Conservation (phyloP, 345 rosid species). For the Camelina laxa region DNA sequence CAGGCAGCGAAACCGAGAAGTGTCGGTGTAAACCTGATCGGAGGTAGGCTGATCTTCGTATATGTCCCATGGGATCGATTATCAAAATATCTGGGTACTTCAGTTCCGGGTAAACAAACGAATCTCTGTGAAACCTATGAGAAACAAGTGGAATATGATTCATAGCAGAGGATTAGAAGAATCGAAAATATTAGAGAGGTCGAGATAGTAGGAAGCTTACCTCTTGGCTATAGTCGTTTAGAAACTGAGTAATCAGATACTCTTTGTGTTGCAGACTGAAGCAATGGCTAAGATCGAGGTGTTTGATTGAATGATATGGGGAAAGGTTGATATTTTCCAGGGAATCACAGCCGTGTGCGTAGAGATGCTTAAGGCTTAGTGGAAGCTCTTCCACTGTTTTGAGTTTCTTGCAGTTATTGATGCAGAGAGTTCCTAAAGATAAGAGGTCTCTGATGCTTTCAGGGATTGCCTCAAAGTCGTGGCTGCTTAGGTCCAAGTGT, state of each 20-base stretch:
- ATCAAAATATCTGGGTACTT: neutral
- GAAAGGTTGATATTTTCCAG: neutral
- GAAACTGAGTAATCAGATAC: neutral
- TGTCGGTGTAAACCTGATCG: neutral
- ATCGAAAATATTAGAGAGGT: neutral
- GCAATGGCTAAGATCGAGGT: constrained; percentile 36
- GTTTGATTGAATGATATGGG: constrained; percentile 15
- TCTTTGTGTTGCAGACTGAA: neutral
- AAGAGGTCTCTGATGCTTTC: neutral
- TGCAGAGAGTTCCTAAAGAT: neutral
- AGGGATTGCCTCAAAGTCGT: constrained; percentile 14
- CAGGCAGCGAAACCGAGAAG: constrained; percentile 10
- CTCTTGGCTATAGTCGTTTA: neutral
- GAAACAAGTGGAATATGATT: neutral
- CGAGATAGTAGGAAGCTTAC: neutral
- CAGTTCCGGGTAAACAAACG: neutral
- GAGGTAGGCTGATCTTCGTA: neutral
- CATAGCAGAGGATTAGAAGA: neutral
- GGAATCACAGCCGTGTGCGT: constrained; percentile 26
- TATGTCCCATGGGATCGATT: neutral
- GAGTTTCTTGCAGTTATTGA: neutral
- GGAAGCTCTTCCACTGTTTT: constrained; percentile 13
- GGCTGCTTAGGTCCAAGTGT: neutral
- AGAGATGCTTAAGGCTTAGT: constrained; percentile 4
- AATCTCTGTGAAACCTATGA: neutral